These are phyloP conservation scores for Ophiostoma novo-ulmi DNA, from an alignment of 2,329 filamentous ascomycete species.

Conservation along the genomic window DNA sequence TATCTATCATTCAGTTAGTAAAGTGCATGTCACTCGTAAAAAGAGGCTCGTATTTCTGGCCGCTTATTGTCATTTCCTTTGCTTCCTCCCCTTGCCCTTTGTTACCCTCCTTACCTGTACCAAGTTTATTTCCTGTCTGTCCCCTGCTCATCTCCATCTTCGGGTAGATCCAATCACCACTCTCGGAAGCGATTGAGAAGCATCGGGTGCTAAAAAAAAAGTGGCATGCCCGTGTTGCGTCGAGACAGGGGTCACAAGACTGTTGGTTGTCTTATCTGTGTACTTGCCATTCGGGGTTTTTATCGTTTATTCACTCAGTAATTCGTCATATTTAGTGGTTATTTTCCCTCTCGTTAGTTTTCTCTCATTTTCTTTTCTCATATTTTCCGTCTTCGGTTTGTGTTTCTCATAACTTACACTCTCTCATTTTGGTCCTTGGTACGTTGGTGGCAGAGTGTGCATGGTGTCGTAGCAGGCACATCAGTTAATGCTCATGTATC, in stretches of 20 bases:
- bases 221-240: neutral
- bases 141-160: conserved; percentile 1
- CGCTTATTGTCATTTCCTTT: neutral
- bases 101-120: neutral
- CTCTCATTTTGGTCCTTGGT: neutral
- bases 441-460: neutral
- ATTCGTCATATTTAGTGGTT: neutral
- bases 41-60: neutral
- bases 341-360: neutral
- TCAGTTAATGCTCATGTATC: neutral
- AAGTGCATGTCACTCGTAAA: conserved; percentile 1
- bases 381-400: neutral
- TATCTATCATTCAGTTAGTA: neutral
- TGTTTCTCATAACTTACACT: neutral
- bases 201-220: neutral
- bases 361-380: neutral
- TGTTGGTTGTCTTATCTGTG: neutral
- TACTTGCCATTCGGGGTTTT: neutral
- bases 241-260: neutral
- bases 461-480: neutral
- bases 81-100: too few species aligned
- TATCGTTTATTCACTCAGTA: neutral
- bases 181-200: neutral
- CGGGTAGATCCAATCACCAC: conserved; percentile 8
- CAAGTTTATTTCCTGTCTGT: neutral